Evolutionary conservation across 805 yeast genomes (phyloP), one percentile per base, ranked within the genome.

Genomic region (Starmerella etchellsii): DNA sequence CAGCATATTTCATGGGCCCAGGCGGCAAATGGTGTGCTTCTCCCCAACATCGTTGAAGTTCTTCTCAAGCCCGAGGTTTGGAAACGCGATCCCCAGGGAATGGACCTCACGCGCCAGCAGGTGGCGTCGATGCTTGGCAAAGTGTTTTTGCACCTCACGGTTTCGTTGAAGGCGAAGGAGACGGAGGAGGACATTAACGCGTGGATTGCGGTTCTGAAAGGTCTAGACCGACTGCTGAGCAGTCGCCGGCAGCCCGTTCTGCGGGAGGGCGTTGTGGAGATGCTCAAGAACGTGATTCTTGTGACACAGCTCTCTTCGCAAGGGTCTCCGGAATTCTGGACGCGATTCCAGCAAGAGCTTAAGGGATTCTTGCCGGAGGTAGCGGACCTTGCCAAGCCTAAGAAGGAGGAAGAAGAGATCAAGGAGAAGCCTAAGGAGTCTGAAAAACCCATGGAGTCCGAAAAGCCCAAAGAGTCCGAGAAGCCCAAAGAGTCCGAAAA

Each of bases 111-210:
- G 0, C 77, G 84, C 38, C 65, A 69, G 38, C 84, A 78, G 44
- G 74, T 81, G 1, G 66, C 91, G 40, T 66, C 73, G 11, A 59
- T 82, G 36, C 66, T 80, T 10, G 76, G 93, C 42, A 81, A 80
- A 53, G 66, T 70, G n/a, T 76, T 73, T 49, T 46, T 75, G 31
- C 71, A 68, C 34, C 69, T 70, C 46, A 46, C 51, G 13, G 43
- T 40, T 1, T 64, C 69, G 31, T 60, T 60, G 20, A 36, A 50
- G 44, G 47, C 42, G n/a, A 51, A 39, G 36, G 55, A 38, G 38
- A 52, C 40, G 36, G 53, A 51, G 39, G 47, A 47, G 7, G 56
- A 57, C 21, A 48, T 54, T 38, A 49, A 58, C 14, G 55, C 53
- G 13, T 66, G 70, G 69, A 43, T 55, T 24, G 43, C 52, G 26